Conservation (phyloP, 2,329 filamentous ascomycete genomes). For the Beauveria varroae region DNA sequence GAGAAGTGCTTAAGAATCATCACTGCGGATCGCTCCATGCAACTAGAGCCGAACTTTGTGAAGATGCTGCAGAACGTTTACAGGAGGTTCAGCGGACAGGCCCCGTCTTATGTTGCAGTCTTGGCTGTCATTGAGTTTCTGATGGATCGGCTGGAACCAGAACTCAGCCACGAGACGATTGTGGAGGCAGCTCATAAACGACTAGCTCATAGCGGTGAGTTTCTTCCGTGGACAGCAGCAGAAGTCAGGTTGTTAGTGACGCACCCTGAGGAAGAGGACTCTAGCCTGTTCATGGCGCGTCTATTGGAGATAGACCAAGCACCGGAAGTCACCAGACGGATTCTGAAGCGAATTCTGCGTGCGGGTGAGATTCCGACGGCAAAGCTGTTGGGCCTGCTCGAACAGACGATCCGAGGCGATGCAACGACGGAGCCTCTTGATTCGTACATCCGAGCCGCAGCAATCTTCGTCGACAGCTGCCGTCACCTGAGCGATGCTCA, state of each 20-base stretch:
- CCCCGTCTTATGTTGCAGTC: slow-evolving; percentile 45
- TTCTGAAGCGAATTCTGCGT: slow-evolving; percentile 51
- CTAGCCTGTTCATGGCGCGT: slow-evolving; percentile 57
- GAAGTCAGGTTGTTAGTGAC: slow-evolving; percentile 41
- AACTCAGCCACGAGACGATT: slow-evolving; percentile 27
- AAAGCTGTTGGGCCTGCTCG: slow-evolving; percentile 45
- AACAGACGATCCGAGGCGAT: slow-evolving; percentile 43
- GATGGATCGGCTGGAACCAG: slow-evolving; percentile 34
- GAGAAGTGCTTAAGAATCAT: slow-evolving; percentile 51
- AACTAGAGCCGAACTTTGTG: slow-evolving; percentile 46
- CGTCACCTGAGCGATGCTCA: slow-evolving; percentile 26
- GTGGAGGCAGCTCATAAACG: slow-evolving; percentile 33
- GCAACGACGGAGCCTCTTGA: slow-evolving; percentile 34
- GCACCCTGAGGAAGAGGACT: slow-evolving; percentile 23
- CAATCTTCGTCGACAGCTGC: slow-evolving; percentile 43
- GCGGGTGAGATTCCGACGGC: slow-evolving; percentile 42
- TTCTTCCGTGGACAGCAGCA: slow-evolving; percentile 36
- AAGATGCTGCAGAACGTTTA: slow-evolving; percentile 46
- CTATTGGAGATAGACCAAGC: slow-evolving; percentile 57
- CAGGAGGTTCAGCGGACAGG: slow-evolving; percentile 41
- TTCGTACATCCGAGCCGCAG: slow-evolving; percentile 51
- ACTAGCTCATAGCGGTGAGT: slow-evolving; percentile 23
- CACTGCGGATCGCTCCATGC: slow-evolving; percentile 46
- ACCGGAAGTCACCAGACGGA: slow-evolving; percentile 39
- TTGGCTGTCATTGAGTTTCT: slow-evolving; percentile 43